Base-by-base conservation (phyloP, 2,329 filamentous ascomycete species). In the Hyphodiscus sp. region DNA sequence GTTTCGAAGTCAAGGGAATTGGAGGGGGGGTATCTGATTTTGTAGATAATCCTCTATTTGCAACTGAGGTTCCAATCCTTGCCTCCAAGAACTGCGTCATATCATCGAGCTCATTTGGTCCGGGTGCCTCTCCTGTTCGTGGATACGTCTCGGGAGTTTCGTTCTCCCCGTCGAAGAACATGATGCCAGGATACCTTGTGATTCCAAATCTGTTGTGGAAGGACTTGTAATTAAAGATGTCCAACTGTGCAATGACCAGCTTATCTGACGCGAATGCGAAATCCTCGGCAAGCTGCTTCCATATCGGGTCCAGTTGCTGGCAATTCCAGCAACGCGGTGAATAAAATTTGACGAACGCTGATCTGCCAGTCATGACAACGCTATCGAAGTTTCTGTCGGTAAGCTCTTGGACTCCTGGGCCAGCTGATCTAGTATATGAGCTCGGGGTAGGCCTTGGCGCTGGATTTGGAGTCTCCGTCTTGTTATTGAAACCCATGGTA, bases 311-410 rank as follows among this genome's bases (percentile, higher is more conserved):
- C 57, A 99, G 83, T 66, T 69, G 86, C 78, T 96, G 96, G 87
- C 94, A 99, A 80, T 97, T 91, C 94, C 69, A 50, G 69, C 94
- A 99, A 89, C 91, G 96, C 8, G 91, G 91, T n/a, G 91, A 91
- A 68, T 95, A 97, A 81, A 97, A 97, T 71, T 97, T 91, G 65
- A 97, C 90, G 19, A 99, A 83, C 0, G 92, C 91, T 41, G 91
- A 91, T 76, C 94, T 96, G 70, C 91, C 90, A 47, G 89, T 92
- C 58, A 95, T 80, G 60, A 96, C 89, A 45, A 95, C 78, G 43
- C 84, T 74, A 76, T 97, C 91, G 71, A 97, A 97, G 77, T 96
- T 97, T 65, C 77, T 76, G 47, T 90, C 89, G 53, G 86, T 83
- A 55, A 97, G 85, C 71, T 97, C 92, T 64, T 94, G 78, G 58